Evolutionary conservation across 2,329 filamentous ascomycete genomes (phyloP).

Genomic region (Thielaviopsis ethacetica): DNA sequence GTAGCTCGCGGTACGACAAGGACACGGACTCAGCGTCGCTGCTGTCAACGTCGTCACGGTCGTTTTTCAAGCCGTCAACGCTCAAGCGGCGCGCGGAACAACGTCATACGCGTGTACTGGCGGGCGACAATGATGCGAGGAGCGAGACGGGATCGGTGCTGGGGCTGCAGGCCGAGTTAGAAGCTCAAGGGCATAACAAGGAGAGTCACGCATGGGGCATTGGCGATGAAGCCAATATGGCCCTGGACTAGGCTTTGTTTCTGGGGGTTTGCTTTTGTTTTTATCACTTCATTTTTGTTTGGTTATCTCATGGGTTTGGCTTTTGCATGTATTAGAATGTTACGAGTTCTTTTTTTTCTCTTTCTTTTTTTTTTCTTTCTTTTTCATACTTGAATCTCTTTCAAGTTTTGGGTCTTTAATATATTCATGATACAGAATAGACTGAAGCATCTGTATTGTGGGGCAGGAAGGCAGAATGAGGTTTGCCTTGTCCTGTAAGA

Average conservation of each 20-base stretch:
- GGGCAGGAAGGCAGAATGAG: not conserved
- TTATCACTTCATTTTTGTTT: not conserved
- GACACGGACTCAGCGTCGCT: constrained; percentile 28
- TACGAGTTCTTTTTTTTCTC: not conserved
- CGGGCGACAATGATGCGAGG: constrained; percentile 25
- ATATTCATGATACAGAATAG: not conserved
- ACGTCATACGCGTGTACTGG: constrained; percentile 23
- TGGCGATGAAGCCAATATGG: constrained; percentile 73
- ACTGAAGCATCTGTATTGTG: too few relatives aligned
- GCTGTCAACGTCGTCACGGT: constrained; percentile 31
- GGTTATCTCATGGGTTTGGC: too few relatives aligned
- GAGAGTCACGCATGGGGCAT: constrained; percentile 56
- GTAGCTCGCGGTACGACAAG: not conserved
- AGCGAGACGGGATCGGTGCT: constrained; percentile 27
- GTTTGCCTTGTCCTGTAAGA: not conserved
- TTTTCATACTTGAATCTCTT: not conserved
- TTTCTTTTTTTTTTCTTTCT: not conserved
- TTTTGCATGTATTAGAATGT: too few relatives aligned
- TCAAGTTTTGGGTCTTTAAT: not conserved
- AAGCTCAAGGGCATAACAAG: constrained; percentile 35
- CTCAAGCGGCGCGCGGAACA: constrained; percentile 26
- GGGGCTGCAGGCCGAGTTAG: constrained; percentile 29
- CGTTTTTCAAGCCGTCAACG: constrained; percentile 26
- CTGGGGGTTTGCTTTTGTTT: not conserved
- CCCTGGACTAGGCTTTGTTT: constrained; percentile 41